Evolutionary conservation across 108 stramenopile genomes (phyloP), one percentile per base, ranked within the genome.

Genomic region (Hondaea fermentalgiana): DNA sequence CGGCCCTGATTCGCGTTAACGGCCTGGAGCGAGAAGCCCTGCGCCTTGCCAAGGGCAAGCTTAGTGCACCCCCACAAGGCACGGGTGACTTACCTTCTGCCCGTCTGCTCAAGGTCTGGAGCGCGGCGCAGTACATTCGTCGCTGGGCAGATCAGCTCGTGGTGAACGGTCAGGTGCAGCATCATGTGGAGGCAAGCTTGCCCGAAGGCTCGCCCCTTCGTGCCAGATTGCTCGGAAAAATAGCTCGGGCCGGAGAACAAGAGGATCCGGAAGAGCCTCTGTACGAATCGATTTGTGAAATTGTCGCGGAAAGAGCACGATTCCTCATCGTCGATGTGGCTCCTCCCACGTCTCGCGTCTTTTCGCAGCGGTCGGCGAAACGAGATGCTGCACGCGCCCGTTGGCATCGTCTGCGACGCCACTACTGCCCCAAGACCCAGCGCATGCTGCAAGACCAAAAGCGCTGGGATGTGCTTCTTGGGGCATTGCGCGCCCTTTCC

Each of bases 381-480:
- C 12, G n/a, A 35, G 76, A 83, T 23, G 76, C 76, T 17, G 76
- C 76, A 0, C 76, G 76, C 45, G 76, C 76, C 1, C 45, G 76
- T 12, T 83, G 76, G 76, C 76, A 83, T 23, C 76, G 76, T 6
- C 76, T 83, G 45, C 76, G 76, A 28, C 45, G 51, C n/a, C 76
- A 83, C 51, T 83, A 45, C 23, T 83, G 76, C 23, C 76, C 76
- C 1, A 47, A 53, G 28, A 83, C 76, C 6, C 76, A 83, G 51
- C 76, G 51, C 45, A 83, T 83, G 76, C 76, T 83, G 19, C 76
- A 83, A 23, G 76, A 83, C 43, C 12, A 83, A 35, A 83, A 83
- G 51, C 45, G 76, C 45, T 83, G 76, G 76, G 17, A 83, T 45
- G 76, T 83, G 45, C 51, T 83, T 47, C 12, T 83, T 53, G 76